Evolutionary conservation across 2,329 filamentous ascomycete species (phyloP).

Genomic region (Alternaria infectoria): DNA sequence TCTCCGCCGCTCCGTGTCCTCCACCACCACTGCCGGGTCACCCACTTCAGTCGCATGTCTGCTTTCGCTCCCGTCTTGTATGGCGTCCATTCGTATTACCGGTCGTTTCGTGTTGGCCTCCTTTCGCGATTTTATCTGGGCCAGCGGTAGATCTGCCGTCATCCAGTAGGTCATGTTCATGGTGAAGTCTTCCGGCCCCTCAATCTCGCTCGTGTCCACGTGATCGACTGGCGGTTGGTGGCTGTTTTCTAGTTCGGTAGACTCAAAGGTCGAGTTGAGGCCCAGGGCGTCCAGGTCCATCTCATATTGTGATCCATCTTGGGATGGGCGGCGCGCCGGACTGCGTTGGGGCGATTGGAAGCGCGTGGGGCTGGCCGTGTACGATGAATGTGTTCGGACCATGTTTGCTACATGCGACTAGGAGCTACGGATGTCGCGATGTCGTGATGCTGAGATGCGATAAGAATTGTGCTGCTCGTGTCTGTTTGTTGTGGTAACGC

Average conservation of each 20-base stretch:
- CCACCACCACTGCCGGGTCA: constrained; percentile 26
- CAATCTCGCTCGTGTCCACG: constrained; percentile 49
- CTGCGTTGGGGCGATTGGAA: constrained; percentile 39
- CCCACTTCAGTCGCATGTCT: constrained; percentile 27
- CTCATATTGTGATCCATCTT: constrained; percentile 47
- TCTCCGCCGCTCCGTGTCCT: constrained; percentile 9
- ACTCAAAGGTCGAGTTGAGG: constrained; percentile 44
- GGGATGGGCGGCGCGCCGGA: constrained; percentile 33
- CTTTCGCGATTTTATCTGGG: constrained; percentile 42
- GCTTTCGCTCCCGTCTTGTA: constrained; percentile 12
- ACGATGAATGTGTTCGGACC: constrained; percentile 43
- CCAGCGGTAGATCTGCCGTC: constrained; percentile 41
- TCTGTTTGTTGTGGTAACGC: constrained; percentile 33
- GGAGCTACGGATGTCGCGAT: neutral
- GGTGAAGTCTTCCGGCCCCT: constrained; percentile 51
- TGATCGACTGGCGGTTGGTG: constrained; percentile 42
- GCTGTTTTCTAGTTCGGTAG: constrained; percentile 37
- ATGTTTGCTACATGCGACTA: constrained; percentile 27
- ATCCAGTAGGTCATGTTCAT: constrained; percentile 54
- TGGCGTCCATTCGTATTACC: constrained; percentile 25
- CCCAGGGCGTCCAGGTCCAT: constrained; percentile 49
- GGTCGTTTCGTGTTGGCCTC: constrained; percentile 29
- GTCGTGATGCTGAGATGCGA: constrained; percentile 5
- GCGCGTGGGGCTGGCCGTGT: constrained; percentile 43
- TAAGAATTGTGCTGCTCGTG: constrained; percentile 26